Base-by-base conservation (phyloP, 2,329 filamentous ascomycete genomes). In the Xylaria sp. region DNA sequence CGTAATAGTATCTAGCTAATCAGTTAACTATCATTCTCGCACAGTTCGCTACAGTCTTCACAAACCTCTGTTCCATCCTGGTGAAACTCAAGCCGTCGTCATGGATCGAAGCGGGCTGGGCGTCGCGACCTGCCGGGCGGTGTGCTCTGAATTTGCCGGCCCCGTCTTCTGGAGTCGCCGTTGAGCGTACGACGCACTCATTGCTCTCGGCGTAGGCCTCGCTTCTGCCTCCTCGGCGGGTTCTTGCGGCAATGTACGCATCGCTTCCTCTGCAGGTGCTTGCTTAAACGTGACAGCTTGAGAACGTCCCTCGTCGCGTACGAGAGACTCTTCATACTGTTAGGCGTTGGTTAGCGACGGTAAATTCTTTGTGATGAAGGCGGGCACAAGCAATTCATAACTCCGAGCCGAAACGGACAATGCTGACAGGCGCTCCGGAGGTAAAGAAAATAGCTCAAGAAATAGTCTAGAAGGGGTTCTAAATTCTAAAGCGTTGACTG, bases 261-360 rank as follows among this genome's bases (percentile, higher is more conserved):
- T 75, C 72, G 76, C 74, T 75, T 78, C 71, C 70, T 78, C 81
- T 79, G 69, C 78, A 78, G 76, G 74, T 77, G 73, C 78, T 78
- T 79, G 75, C 77, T 79, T 75, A 67, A 79, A 81, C 74, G 77
- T 75, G 74, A 78, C 81, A 83, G 82, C 86, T 88, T 88, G 91
- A 90, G 87, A 85, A 86, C 85, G 85, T 89, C 91, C 94, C 94
- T 97, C 94, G 93, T 90, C 87, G 81, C 84, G 81, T 83, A 91
- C 92, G 92, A 95, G 93, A 93, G 88, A 86, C 73, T 77, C 77
- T 86, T 93, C 89, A 89, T 76, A 76, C 75, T 77, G 59, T 51
- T 57, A 90, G 89, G 88, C 90, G 92, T 95, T 92, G 95, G 96
- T 97, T 90, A 92, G 75, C 36, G 67, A 32, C 17, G 11, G 57